phyloP scores from a whole-genome alignment of 1,139 yeast species.

The Blastobotrys arbuscula region DNA sequence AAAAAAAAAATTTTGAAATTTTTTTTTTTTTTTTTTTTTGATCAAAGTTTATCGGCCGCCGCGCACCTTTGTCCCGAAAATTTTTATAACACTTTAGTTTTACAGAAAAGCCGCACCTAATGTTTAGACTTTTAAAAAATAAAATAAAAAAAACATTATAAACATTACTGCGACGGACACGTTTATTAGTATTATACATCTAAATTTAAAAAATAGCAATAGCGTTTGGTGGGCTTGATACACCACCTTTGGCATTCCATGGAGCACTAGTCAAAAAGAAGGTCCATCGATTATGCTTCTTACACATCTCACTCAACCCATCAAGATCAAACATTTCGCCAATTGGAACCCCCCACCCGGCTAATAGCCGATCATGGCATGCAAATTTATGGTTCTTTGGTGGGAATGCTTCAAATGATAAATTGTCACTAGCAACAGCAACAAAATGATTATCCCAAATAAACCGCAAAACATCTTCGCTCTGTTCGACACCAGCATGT shows the following conservation, averaged over 20 bases:
- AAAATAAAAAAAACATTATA: no score
- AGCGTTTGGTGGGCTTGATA: constrained; percentile 15
- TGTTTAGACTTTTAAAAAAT: no score
- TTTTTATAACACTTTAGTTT: no score
- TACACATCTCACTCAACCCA: constrained; percentile 22
- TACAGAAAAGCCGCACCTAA: no score
- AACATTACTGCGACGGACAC: no score
- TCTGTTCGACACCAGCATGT: constrained; percentile 25
- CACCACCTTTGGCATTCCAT: constrained; percentile 15
- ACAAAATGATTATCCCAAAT: constrained; percentile 29
- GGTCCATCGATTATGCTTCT: constrained; percentile 14
- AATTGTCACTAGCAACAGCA: constrained; percentile 30
- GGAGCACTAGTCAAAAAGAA: constrained; percentile 20
- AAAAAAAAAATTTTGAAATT: background rate
- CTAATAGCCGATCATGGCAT: constrained; percentile 16
- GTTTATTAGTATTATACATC: no score
- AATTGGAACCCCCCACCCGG: constrained; percentile 22
- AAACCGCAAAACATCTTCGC: constrained; percentile 23
- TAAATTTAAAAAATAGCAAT: constrained; percentile 14
- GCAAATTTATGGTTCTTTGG: constrained; percentile 48
- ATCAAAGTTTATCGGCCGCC: no score
- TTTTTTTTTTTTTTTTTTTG: background rate
- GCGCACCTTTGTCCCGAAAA: no score
- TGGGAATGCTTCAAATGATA: constrained; percentile 36
- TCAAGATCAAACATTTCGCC: constrained; percentile 20